Percentiles rank a stretch among this genome's conserved stretches.
Evolutionary conservation across 2,329 filamentous ascomycete genomes (phyloP).

Genomic region (Catunica adiposa): DNA sequence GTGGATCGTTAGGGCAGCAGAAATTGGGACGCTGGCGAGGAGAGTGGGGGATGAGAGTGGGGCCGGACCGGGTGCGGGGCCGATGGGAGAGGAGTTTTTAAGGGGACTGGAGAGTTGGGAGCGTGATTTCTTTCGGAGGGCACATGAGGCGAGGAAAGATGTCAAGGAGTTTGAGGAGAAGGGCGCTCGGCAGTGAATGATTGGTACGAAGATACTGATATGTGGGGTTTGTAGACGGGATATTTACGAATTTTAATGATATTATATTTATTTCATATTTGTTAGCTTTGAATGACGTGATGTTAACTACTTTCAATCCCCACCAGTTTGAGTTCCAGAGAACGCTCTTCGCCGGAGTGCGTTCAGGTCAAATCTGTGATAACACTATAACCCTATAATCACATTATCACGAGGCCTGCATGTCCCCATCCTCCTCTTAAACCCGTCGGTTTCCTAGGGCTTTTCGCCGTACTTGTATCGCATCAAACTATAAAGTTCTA

Average conservation of each 20-base stretch:
- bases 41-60: conserved; percentile 48
- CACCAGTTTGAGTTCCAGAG: background rate
- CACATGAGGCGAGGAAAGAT: conserved; percentile 56
- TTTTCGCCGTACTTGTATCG: background rate
- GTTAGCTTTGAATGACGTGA: background rate
- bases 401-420: background rate
- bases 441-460: background rate
- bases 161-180: conserved; percentile 55
- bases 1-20: conserved; percentile 63
- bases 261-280: background rate
- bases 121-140: conserved; percentile 54
- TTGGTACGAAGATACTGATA: too few species aligned
- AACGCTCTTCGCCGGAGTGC: too few species aligned
- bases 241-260: conserved; percentile 7
- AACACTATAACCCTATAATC: background rate
- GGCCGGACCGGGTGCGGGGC: conserved; percentile 16
- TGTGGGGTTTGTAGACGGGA: background rate
- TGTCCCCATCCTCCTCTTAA: background rate
- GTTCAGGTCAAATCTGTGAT: too few species aligned
- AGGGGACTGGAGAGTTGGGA: conserved; percentile 83
- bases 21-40: conserved; percentile 76
- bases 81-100: conserved; percentile 62
- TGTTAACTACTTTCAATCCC: background rate
- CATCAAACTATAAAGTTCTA: background rate
- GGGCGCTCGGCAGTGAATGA: conserved; percentile 24